phyloP scores from a whole-genome alignment of 306 rosid species.

The Quillaja saponaria region DNA sequence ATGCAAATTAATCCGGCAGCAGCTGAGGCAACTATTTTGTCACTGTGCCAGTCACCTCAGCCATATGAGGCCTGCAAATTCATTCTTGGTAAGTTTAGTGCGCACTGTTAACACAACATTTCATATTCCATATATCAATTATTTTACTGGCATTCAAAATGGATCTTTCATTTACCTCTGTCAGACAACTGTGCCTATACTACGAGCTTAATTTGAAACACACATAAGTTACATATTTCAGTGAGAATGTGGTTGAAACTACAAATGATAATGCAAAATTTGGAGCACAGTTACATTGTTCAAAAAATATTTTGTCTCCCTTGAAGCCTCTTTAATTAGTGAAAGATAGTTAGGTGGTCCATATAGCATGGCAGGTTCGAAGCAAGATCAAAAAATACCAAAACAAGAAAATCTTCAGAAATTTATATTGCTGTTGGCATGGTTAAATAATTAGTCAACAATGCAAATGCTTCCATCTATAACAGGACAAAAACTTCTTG shows the following conservation, averaged over 20 bases:
- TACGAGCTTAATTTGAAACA: slow-evolving; percentile 3
- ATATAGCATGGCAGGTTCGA: too few relatives aligned
- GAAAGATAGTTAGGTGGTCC: slow-evolving; percentile 4
- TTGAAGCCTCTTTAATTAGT: slow-evolving; percentile 5
- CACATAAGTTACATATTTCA: slow-evolving; percentile 4
- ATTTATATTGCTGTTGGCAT: not conserved
- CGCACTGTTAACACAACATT: slow-evolving; percentile 9
- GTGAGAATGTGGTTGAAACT: slow-evolving; percentile 6
- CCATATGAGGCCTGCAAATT: slow-evolving; percentile 85
- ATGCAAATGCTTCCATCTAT: too few relatives aligned
- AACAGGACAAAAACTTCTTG: too few relatives aligned
- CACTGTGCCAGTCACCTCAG: slow-evolving; percentile 72
- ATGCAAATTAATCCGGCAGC: slow-evolving; percentile 75
- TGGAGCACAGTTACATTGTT: not conserved
- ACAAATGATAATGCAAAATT: slow-evolving; percentile 6
- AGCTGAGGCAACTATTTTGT: slow-evolving; percentile 73
- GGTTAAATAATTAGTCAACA: too few relatives aligned
- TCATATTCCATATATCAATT: not conserved
- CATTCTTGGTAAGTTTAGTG: slow-evolving; percentile 70
- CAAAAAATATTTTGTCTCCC: slow-evolving; percentile 7
- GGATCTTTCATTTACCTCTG: not conserved
- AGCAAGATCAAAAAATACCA: too few relatives aligned
- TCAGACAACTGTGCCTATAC: too few relatives aligned
- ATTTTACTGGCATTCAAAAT: slow-evolving; percentile 6
- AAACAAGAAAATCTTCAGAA: slow-evolving; percentile 13